Percentiles rank a stretch among this genome's conserved stretches.
phyloP scores from a whole-genome alignment of 2,329 filamentous ascomycete species.

The Tolypocladium tundrense region DNA sequence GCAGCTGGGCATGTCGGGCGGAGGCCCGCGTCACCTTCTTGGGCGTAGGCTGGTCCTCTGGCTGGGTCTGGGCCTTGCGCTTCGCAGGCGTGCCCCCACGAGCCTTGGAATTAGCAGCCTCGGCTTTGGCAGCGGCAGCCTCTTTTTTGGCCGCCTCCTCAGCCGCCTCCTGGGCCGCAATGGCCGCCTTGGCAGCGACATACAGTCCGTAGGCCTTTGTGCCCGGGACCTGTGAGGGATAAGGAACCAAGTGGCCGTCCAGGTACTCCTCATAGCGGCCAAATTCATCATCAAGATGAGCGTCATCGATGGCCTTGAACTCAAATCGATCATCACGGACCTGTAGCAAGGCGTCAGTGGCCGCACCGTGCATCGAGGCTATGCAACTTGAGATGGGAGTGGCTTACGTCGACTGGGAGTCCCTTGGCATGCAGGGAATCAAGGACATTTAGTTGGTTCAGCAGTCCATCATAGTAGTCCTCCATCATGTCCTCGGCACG shows the following conservation, averaged over 20 bases:
- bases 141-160: slow-evolving; percentile 15
- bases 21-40: slow-evolving; percentile 34
- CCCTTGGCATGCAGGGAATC: slow-evolving; percentile 30
- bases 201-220: slow-evolving; percentile 23
- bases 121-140: slow-evolving; percentile 22
- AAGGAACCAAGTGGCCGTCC: slow-evolving; percentile 32
- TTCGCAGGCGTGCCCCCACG: slow-evolving; percentile 21
- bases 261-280: slow-evolving; percentile 30
- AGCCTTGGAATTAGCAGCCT: slow-evolving; percentile 9
- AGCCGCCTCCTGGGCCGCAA: slow-evolving; percentile 16
- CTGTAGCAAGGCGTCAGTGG: slow-evolving; percentile 13
- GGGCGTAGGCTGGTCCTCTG: slow-evolving; percentile 36
- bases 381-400: slow-evolving; percentile 8
- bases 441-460: slow-evolving; percentile 35
- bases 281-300: slow-evolving; percentile 31
- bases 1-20: slow-evolving; percentile 16
- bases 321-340: slow-evolving; percentile 32
- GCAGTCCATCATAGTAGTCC: slow-evolving; percentile 33
- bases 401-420: slow-evolving; percentile 38
- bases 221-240: slow-evolving; percentile 30
- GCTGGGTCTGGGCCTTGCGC: slow-evolving; percentile 39
- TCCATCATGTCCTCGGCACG: slow-evolving; percentile 27
- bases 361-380: neutral
- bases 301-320: slow-evolving; percentile 34
- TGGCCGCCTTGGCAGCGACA: slow-evolving; percentile 20